Evolutionary conservation across 768 basidiomycete genomes (phyloP).

Genomic region (Piloderma croceum): DNA sequence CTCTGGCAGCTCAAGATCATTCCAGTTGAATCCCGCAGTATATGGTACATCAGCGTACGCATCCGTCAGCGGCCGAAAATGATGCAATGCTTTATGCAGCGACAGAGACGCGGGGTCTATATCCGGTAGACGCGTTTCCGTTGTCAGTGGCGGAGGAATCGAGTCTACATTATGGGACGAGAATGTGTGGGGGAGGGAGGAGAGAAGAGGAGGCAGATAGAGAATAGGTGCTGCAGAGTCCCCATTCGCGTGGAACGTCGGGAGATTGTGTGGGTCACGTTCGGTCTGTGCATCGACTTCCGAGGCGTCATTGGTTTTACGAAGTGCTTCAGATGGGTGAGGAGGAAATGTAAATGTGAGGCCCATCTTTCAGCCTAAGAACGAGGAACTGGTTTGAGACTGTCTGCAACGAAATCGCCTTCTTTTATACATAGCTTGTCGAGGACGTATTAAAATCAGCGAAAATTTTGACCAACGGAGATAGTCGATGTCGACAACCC

Average conservation of each 20-base stretch:
- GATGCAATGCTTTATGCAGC: conserved; percentile 69
- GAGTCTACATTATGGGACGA: conserved; percentile 22
- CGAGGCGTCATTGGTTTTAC: background rate
- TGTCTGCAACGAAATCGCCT: too few species aligned
- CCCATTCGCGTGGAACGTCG: conserved; percentile 40
- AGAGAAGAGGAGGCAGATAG: conserved; percentile 82
- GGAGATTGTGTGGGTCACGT: conserved; percentile 51
- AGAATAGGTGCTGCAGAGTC: conserved; percentile 46
- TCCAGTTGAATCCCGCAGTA: conserved; percentile 84
- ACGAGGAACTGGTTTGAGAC: too few species aligned
- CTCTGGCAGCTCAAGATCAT: conserved; percentile 55
- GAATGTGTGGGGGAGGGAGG: conserved; percentile 55
- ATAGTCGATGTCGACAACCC: too few species aligned
- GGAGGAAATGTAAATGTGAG: conserved; percentile 4
- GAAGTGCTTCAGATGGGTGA: conserved; percentile 2
- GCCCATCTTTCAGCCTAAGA: background rate
- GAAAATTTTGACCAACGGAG: too few species aligned
- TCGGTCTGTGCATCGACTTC: conserved; percentile 4
- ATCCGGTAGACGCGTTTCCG: conserved; percentile 72
- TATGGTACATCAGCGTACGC: conserved; percentile 67
- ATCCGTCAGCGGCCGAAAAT: conserved; percentile 54
- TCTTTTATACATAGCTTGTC: too few species aligned
- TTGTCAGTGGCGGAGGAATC: conserved; percentile 44
- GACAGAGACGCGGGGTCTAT: conserved; percentile 83
- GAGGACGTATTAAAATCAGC: too few species aligned